These are phyloP conservation scores for Penicillium paneum DNA, from an alignment of 2,329 filamentous ascomycete species.

Conservation along the genomic window DNA sequence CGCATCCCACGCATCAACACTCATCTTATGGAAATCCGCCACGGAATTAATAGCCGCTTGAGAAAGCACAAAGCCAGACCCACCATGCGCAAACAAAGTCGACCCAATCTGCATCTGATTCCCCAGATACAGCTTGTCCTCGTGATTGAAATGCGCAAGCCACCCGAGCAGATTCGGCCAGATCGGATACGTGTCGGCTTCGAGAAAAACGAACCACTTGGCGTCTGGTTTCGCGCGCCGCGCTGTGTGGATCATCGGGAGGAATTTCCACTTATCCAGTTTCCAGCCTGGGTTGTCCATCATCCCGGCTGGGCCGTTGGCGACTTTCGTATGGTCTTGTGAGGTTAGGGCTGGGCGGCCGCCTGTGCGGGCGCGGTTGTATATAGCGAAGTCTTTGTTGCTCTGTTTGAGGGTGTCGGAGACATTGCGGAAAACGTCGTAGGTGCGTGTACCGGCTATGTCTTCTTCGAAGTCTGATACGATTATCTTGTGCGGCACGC, in stretches of 20 bases:
- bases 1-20: slow-evolving; percentile 42
- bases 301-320: slow-evolving; percentile 31
- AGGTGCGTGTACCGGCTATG: slow-evolving; percentile 48
- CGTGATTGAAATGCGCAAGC: slow-evolving; percentile 47
- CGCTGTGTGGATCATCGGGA: slow-evolving; percentile 53
- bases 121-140: slow-evolving; percentile 49
- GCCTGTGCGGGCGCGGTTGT: slow-evolving; percentile 42
- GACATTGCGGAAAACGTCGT: slow-evolving; percentile 51
- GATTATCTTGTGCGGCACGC: slow-evolving; percentile 55
- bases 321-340: slow-evolving; percentile 26
- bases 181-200: slow-evolving; percentile 55
- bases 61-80: slow-evolving; percentile 51
- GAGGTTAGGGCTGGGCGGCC: slow-evolving; percentile 38
- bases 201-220: slow-evolving; percentile 57
- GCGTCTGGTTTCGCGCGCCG: slow-evolving; percentile 43
- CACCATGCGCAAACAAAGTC: slow-evolving; percentile 49
- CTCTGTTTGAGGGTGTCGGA: slow-evolving; percentile 12
- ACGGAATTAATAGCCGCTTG: slow-evolving; percentile 44
- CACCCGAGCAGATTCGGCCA: slow-evolving; percentile 52
- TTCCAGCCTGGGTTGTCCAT: slow-evolving; percentile 45
- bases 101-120: slow-evolving; percentile 49
- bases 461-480: slow-evolving; percentile 57
- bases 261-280: slow-evolving; percentile 55
- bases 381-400: slow-evolving; percentile 22
- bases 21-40: slow-evolving; percentile 39